A percentile compares a stretch with the other conserved stretches of the same genome.
These are phyloP conservation scores for Chytridium lagenaria DNA, from an alignment of 371 early-diverging fungal species.

Conservation along the genomic window DNA sequence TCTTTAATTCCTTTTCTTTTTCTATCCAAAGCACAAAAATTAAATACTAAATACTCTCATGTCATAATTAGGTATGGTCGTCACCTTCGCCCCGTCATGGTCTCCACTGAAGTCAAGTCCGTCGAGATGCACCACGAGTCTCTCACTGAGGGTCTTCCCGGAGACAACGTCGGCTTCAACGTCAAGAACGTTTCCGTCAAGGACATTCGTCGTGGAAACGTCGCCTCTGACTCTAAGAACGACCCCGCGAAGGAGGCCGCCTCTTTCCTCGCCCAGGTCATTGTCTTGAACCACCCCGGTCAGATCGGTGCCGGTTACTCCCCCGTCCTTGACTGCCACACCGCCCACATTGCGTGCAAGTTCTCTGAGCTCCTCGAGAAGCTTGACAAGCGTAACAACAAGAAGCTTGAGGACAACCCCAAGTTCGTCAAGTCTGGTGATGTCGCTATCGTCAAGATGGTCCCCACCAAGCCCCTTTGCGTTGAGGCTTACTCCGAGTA, in stretches of 20 bases:
- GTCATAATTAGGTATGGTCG: conserved; percentile 93
- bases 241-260: conserved; percentile 94
- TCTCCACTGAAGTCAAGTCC: conserved; percentile 96
- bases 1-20: neutral
- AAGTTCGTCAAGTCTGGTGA: conserved; percentile 94
- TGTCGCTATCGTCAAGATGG: conserved; percentile 93
- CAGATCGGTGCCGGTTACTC: conserved; percentile 85
- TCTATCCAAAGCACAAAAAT: too few relatives aligned
- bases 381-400: conserved; percentile 96
- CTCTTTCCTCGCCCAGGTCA: conserved; percentile 94
- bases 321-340: conserved; percentile 96
- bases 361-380: conserved; percentile 91
- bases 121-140: conserved; percentile 99
- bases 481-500: conserved; percentile 93
- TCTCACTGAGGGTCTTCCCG: conserved; percentile 90
- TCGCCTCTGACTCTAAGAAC: conserved; percentile 96
- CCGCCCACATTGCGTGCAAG: conserved; percentile 96
- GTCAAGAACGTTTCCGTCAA: conserved; percentile 96
- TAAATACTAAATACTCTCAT: too few relatives aligned
- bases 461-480: conserved; percentile 96
- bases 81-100: conserved; percentile 84
- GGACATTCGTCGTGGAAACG: conserved; percentile 97
- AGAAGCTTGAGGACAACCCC: conserved; percentile 86
- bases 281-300: conserved; percentile 96
- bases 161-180: conserved; percentile 99